Conservation (phyloP, 2,329 filamentous ascomycete genomes). For the Colletotrichum limetticola region DNA sequence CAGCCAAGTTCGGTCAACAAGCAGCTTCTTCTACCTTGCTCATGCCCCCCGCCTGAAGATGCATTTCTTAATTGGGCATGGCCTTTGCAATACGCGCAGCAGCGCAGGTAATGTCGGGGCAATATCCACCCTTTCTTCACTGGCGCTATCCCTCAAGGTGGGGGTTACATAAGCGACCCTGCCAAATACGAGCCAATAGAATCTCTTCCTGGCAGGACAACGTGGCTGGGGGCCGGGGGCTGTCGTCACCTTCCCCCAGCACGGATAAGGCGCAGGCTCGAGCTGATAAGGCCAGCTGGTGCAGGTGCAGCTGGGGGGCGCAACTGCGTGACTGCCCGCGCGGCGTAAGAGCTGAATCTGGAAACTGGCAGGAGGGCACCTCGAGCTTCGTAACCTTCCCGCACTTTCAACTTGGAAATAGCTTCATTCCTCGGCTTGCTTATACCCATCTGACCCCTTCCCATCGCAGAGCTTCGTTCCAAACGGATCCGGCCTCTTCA, state of each 20-base stretch:
- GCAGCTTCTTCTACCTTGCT: background rate
- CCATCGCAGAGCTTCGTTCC: background rate
- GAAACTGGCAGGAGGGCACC: background rate
- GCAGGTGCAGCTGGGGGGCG: slow-evolving; percentile 16
- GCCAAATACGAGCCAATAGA: slow-evolving; percentile 6
- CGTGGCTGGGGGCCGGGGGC: slow-evolving; percentile 29
- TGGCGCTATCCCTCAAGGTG: background rate
- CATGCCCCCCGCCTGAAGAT: slow-evolving; percentile 7
- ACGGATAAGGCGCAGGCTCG: slow-evolving; percentile 33
- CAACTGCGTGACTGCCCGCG: background rate
- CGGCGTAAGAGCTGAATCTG: slow-evolving; percentile 14
- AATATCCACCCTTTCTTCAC: slow-evolving; percentile 12
- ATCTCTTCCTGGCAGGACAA: background rate
- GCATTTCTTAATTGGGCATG: slow-evolving; percentile 24
- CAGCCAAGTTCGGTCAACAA: background rate
- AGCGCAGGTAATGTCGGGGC: background rate
- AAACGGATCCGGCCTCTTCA: background rate
- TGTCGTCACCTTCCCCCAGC: slow-evolving; percentile 34
- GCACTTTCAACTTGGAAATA: background rate
- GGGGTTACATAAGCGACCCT: slow-evolving; percentile 12
- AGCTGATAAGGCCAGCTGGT: slow-evolving; percentile 33
- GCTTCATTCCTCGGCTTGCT: background rate
- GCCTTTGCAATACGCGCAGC: slow-evolving; percentile 25
- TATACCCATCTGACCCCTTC: background rate
- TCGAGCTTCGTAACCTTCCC: slow-evolving; percentile 4